These are phyloP conservation scores for Pseudonectria buxi DNA, from an alignment of 2,329 filamentous ascomycete species.

Conservation along the genomic window DNA sequence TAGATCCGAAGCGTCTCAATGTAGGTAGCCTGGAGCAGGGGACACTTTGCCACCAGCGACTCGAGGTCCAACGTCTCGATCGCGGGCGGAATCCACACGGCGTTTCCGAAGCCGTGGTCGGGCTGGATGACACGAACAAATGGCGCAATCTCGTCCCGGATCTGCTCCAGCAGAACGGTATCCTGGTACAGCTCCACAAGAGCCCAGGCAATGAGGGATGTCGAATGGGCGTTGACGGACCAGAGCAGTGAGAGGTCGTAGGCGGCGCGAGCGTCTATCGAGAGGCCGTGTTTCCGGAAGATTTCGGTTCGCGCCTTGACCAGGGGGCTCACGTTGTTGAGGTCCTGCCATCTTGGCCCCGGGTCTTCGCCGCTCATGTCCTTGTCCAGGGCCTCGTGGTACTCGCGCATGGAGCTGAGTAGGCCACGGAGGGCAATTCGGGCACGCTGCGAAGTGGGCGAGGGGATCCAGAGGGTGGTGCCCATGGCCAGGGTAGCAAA, in stretches of 20 bases:
- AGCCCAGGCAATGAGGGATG: constrained; percentile 34
- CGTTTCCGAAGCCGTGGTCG: constrained; percentile 28
- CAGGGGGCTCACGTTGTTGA: constrained; percentile 29
- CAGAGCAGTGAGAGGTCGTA: constrained; percentile 31
- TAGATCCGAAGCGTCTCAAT: constrained; percentile 35
- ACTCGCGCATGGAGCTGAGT: constrained; percentile 25
- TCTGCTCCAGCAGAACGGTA: constrained; percentile 28
- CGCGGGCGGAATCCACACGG: constrained; percentile 28
- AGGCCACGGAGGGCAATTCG: constrained; percentile 23
- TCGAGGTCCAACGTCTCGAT: constrained; percentile 31
- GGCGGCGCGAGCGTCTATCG: constrained; percentile 26
- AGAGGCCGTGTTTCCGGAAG: constrained; percentile 23
- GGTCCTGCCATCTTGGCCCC: constrained; percentile 29
- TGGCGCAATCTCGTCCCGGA: constrained; percentile 33
- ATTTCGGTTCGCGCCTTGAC: constrained; percentile 25
- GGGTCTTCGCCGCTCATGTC: constrained; percentile 25
- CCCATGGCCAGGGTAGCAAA: constrained; percentile 26
- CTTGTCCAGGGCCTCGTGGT: constrained; percentile 29
- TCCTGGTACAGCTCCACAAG: constrained; percentile 35
- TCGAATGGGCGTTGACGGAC: constrained; percentile 33
- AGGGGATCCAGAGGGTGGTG: constrained; percentile 27
- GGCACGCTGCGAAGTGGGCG: constrained; percentile 26
- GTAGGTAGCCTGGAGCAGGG: constrained; percentile 33
- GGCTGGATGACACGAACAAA: constrained; percentile 27
- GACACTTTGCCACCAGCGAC: constrained; percentile 28